Evolutionary conservation across 768 basidiomycete genomes (phyloP).

Genomic region (Strobilomyces dryophilus): DNA sequence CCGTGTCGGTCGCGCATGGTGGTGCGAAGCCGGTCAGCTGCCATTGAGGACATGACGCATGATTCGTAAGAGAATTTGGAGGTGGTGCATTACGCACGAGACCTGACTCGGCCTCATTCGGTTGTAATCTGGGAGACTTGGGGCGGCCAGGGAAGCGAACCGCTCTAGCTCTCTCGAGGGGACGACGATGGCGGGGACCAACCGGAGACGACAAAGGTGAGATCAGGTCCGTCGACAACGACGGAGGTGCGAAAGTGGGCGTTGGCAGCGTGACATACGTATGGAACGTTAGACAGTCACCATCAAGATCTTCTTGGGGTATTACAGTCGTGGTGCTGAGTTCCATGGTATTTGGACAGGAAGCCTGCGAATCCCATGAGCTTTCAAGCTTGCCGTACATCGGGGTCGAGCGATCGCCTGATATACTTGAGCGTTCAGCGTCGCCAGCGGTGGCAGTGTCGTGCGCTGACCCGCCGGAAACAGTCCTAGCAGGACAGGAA

Average conservation of each 20-base stretch:
- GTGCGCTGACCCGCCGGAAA: background rate
- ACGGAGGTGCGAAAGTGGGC: constrained; percentile 28
- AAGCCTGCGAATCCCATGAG: constrained; percentile 13
- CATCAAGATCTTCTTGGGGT: constrained; percentile 19
- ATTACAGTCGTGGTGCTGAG: constrained; percentile 4
- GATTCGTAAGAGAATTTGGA: constrained; percentile 7
- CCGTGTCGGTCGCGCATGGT: background rate
- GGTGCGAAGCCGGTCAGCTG: constrained; percentile 10
- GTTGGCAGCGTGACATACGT: constrained; percentile 26
- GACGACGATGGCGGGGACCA: constrained; percentile 24
- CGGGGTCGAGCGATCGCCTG: background rate
- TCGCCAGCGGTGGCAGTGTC: background rate
- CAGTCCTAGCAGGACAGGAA: background rate
- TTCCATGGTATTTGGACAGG: constrained; percentile 10
- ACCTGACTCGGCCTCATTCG: constrained; percentile 11
- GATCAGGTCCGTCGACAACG: constrained; percentile 26
- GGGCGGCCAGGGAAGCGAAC: constrained; percentile 28
- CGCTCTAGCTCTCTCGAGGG: constrained; percentile 31
- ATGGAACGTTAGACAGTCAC: constrained; percentile 15
- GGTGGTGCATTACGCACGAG: background rate
- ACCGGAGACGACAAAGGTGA: constrained; percentile 19
- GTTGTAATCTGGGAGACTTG: constrained; percentile 22
- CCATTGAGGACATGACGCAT: constrained; percentile 8
- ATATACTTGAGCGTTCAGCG: background rate
- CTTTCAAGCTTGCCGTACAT: background rate